phyloP scores from a whole-genome alignment of 495 filamentous ascomycete species.

The Alectoria sarmentosa region DNA sequence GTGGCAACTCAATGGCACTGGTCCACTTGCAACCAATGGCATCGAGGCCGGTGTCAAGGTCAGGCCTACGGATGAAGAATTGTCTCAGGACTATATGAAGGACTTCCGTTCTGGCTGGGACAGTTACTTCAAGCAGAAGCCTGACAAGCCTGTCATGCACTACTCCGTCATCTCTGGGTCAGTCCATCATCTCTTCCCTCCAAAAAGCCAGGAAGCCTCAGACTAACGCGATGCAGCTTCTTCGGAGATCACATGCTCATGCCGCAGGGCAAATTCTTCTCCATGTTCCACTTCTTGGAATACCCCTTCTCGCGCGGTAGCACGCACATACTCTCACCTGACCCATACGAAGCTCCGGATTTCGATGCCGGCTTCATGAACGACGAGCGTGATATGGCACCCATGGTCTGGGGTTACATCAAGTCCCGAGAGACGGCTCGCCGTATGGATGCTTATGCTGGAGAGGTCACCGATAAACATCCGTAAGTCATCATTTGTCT shows the following conservation, averaged over 20 bases:
- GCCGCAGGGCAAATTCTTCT: slow-evolving; percentile 76
- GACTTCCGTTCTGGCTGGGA: slow-evolving; percentile 68
- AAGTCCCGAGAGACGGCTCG: slow-evolving; percentile 77
- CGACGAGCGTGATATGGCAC: slow-evolving; percentile 73
- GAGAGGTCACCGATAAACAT: slow-evolving; percentile 63
- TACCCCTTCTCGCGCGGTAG: slow-evolving; percentile 74
- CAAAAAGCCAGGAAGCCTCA: neutral
- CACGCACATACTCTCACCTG: slow-evolving; percentile 62
- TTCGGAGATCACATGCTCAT: slow-evolving; percentile 66
- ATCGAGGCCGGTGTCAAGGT: slow-evolving; percentile 82
- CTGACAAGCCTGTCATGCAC: slow-evolving; percentile 84
- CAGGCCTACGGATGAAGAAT: slow-evolving; percentile 63
- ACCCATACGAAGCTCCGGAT: slow-evolving; percentile 67
- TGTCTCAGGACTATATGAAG: slow-evolving; percentile 57
- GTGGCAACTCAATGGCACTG: slow-evolving; percentile 74
- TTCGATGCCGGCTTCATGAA: slow-evolving; percentile 86
- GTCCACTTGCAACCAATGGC: slow-evolving; percentile 74
- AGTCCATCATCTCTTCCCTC: neutral
- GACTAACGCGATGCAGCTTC: slow-evolving; percentile 31
- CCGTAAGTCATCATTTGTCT: slow-evolving; percentile 29
- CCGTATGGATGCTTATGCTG: slow-evolving; percentile 70
- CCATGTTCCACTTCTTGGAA: slow-evolving; percentile 80
- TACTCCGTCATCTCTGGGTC: slow-evolving; percentile 60
- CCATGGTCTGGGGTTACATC: slow-evolving; percentile 82
- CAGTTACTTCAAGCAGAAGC: slow-evolving; percentile 76